phyloP scores from a whole-genome alignment of 1,284 basidiomycete genomes.

The Tilletia walkeri region DNA sequence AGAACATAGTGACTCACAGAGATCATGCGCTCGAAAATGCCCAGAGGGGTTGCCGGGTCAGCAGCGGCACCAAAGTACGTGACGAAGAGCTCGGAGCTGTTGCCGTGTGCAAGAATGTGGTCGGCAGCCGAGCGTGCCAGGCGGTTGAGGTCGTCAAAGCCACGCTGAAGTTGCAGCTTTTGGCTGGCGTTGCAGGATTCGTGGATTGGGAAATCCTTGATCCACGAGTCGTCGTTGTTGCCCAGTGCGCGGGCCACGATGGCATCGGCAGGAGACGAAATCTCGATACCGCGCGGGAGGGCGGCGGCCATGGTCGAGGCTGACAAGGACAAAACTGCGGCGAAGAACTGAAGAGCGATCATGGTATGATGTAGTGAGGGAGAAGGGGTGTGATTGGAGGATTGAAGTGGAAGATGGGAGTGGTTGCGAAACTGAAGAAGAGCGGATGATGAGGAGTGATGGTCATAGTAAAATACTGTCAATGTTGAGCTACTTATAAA shows the following conservation, averaged over 20 bases:
- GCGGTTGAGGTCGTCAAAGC: constrained; percentile 53
- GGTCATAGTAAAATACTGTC: no score
- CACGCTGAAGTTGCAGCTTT: constrained; percentile 52
- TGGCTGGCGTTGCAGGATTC: constrained; percentile 57
- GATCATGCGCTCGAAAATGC: constrained; percentile 7
- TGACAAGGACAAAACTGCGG: neutral
- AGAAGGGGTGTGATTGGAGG: neutral
- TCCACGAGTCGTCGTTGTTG: neutral
- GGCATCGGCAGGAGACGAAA: neutral
- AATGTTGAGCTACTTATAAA: no score
- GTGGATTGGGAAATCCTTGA: constrained; percentile 55
- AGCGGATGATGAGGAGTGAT: no score
- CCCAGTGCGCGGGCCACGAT: neutral
- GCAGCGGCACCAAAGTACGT: constrained; percentile 57
- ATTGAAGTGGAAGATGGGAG: neutral
- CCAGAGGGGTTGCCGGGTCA: constrained; percentile 37
- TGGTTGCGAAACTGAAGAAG: no score
- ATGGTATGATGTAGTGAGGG: neutral
- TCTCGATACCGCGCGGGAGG: neutral
- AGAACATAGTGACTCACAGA: constrained; percentile 24
- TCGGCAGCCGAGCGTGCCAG: constrained; percentile 50
- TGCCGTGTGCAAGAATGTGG: constrained; percentile 54
- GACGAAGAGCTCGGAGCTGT: constrained; percentile 52
- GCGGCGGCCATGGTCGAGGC: neutral
- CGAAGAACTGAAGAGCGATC: neutral